phyloP scores from a whole-genome alignment of 192 early-diverging fungal species.

The Dissophora globulifera region DNA sequence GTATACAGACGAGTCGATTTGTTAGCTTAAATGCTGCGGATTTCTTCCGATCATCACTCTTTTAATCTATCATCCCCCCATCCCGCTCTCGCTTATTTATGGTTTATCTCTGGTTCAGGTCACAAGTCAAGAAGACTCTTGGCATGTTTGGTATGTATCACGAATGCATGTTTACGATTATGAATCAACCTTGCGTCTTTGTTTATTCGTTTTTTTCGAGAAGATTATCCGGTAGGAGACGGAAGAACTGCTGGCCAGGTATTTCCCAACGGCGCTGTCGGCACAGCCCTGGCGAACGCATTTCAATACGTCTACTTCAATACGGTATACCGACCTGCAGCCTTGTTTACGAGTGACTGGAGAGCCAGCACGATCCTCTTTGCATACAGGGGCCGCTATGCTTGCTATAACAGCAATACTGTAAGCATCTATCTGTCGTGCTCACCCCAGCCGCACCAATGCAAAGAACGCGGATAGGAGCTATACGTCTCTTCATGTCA shows the following conservation, averaged over 20 bases:
- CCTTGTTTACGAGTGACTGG: constrained; percentile 37
- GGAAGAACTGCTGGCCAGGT: constrained; percentile 62
- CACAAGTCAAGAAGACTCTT: constrained; percentile 42
- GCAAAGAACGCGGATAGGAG: background rate
- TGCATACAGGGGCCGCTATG: constrained; percentile 66
- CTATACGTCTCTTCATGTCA: constrained; percentile 21
- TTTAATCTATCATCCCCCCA: no score
- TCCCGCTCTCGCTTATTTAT: no score
- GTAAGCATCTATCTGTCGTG: constrained; percentile 30
- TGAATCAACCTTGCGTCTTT: no score
- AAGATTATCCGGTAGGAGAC: constrained; percentile 57
- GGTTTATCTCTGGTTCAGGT: constrained; percentile 24
- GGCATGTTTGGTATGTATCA: constrained; percentile 8
- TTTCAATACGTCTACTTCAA: constrained; percentile 57
- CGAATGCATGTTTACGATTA: no score
- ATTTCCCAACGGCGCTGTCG: constrained; percentile 59
- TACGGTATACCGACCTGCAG: constrained; percentile 31
- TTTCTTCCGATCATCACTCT: background rate
- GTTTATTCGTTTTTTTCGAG: constrained; percentile 10
- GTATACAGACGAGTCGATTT: background rate
- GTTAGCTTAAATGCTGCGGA: no score
- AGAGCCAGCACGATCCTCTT: constrained; percentile 53
- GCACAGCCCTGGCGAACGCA: constrained; percentile 49
- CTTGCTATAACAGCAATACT: constrained; percentile 67
- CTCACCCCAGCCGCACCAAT: background rate